A percentile compares a stretch with the other conserved stretches of the same genome.
phyloP scores from a whole-genome alignment of 805 yeast species.

The Grigorovia yakushimaensis region DNA sequence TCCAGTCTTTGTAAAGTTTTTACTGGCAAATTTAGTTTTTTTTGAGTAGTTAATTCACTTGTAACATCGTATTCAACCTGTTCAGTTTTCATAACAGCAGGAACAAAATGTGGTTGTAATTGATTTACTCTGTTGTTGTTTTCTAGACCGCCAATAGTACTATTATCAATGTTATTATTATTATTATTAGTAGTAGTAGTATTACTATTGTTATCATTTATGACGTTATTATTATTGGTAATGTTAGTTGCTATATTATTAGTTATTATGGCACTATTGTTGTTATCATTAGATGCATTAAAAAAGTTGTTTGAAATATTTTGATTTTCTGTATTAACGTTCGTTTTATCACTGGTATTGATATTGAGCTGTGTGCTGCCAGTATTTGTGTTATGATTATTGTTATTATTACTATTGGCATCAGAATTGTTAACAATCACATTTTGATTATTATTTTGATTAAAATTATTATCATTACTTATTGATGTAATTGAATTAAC shows the following conservation, averaged over 20 bases:
- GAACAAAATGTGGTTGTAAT: not conserved
- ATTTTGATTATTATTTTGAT: no score
- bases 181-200: not conserved
- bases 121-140: not conserved
- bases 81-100: not conserved
- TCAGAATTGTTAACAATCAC: not conserved
- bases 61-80: not conserved
- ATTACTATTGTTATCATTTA: no score
- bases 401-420: not conserved
- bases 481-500: conserved; percentile 3
- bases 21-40: not conserved
- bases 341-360: not conserved
- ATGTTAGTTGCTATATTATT: not conserved
- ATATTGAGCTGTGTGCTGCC: no score
- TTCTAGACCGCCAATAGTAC: not conserved
- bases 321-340: not conserved
- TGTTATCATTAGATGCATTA: not conserved
- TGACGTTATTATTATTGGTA: not conserved
- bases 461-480: conserved; percentile 5
- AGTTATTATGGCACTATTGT: not conserved
- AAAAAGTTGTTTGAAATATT: not conserved
- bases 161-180: not conserved
- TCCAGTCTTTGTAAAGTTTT: not conserved
- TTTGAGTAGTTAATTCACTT: not conserved
- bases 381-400: not conserved